A percentile compares a stretch with the other conserved stretches of the same genome.
These are phyloP conservation scores for Ceratocystis papillata DNA, from an alignment of 2,329 filamentous ascomycete species.

Conservation along the genomic window DNA sequence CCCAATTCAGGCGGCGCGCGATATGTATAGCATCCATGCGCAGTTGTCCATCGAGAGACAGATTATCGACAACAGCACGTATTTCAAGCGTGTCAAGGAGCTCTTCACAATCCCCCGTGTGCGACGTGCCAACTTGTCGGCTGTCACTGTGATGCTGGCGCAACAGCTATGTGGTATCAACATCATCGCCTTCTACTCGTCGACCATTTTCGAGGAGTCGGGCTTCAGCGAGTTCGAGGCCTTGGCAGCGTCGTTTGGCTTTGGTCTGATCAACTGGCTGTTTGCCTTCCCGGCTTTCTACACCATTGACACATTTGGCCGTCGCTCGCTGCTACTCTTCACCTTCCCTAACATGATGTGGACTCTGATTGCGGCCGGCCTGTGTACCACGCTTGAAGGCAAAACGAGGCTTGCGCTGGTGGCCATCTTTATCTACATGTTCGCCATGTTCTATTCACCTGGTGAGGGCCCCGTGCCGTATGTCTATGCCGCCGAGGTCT, in stretches of 20 bases:
- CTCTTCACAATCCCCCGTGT: conserved; percentile 48
- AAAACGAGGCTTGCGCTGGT: conserved; percentile 43
- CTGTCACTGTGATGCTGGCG: conserved; percentile 56
- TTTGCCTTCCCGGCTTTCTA: conserved; percentile 57
- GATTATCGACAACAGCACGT: conserved; percentile 34
- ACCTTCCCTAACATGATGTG: conserved; percentile 58
- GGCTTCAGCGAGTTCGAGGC: conserved; percentile 34
- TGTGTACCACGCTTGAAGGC: conserved; percentile 33
- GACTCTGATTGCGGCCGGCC: conserved; percentile 40
- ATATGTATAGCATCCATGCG: conserved; percentile 48
- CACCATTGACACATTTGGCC: conserved; percentile 57
- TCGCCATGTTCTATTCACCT: conserved; percentile 54
- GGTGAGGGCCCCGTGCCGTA: conserved; percentile 55
- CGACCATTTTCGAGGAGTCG: conserved; percentile 37
- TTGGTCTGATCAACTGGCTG: conserved; percentile 48
- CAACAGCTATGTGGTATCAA: conserved; percentile 53
- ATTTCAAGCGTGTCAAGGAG: conserved; percentile 43
- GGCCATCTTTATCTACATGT: conserved; percentile 53
- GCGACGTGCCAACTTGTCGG: conserved; percentile 53
- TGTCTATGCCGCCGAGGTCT: conserved; percentile 50
- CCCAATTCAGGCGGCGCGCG: conserved; percentile 49
- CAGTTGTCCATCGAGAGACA: conserved; percentile 31
- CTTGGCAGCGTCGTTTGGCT: conserved; percentile 37
- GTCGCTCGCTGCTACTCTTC: conserved; percentile 50
- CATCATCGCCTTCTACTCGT: conserved; percentile 41